A percentile compares a stretch with the other conserved stretches of the same genome.
Evolutionary conservation across 2,329 filamentous ascomycete genomes (phyloP).

Genomic region (Dactylonectria macrodidyma): DNA sequence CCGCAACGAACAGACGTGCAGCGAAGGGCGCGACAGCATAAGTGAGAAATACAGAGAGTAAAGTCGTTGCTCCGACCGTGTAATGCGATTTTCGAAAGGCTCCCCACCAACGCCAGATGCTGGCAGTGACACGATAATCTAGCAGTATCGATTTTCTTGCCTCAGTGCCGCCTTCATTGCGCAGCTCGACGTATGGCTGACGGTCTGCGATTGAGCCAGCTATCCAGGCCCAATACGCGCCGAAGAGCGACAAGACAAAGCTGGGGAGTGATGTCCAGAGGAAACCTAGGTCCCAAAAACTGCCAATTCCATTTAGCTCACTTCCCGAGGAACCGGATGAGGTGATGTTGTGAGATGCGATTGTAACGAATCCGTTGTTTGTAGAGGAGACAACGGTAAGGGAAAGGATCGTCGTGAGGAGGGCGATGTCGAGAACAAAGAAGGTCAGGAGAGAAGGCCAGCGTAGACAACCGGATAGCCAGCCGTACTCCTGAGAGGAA

Average conservation of each 20-base stretch:
- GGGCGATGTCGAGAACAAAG: slow-evolving; percentile 21
- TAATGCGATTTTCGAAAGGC: slow-evolving; percentile 32
- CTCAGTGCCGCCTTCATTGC: slow-evolving; percentile 18
- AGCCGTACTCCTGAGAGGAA: slow-evolving; percentile 23
- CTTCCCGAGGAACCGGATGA: background rate
- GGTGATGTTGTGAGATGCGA: slow-evolving; percentile 8
- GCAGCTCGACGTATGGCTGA: slow-evolving; percentile 35
- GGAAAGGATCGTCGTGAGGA: slow-evolving; percentile 16
- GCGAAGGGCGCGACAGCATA: slow-evolving; percentile 31
- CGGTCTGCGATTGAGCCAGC: slow-evolving; percentile 32
- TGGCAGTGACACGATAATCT: slow-evolving; percentile 28
- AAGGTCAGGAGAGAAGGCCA: slow-evolving; percentile 32
- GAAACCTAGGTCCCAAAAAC: slow-evolving; percentile 27
- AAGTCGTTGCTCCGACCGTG: slow-evolving; percentile 29
- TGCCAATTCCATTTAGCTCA: background rate
- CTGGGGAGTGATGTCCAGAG: slow-evolving; percentile 32
- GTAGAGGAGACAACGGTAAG: slow-evolving; percentile 23
- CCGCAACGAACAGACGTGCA: slow-evolving; percentile 32
- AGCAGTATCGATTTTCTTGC: slow-evolving; percentile 29
- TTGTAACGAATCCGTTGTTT: slow-evolving; percentile 29
- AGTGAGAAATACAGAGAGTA: slow-evolving; percentile 27
- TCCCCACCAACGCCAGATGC: slow-evolving; percentile 31
- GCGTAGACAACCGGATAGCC: slow-evolving; percentile 25
- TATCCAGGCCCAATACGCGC: slow-evolving; percentile 36
- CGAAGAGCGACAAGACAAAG: slow-evolving; percentile 31